Evolutionary conservation across 2,329 filamentous ascomycete genomes (phyloP), one percentile per base, ranked within the genome.

Genomic region (Cytospora schulzeri): DNA sequence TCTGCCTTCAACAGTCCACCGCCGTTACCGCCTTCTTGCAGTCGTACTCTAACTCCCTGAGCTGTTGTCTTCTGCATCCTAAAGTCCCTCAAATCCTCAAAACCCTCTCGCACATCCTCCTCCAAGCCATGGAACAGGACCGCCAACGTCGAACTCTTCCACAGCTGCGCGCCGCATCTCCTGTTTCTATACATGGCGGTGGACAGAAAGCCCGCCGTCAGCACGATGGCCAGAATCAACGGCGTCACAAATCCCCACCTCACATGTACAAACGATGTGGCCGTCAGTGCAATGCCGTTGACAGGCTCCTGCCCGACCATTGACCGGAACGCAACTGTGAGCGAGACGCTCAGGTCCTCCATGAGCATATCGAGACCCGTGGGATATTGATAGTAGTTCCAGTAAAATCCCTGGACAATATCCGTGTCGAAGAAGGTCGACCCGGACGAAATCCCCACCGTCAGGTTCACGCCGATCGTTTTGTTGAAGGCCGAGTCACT

Each of bases 351-450:
- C 26, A 75, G 69, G 65, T 77, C 76, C 33, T 63, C 62, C 68
- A 77, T 71, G n/a, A 76, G 70, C 68, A 75, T 71, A 57, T 74
- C 73, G 3, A 77, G 66, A 0, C 76, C 76, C 15, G 66, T 33
- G 1, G 69, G 66, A 52, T 77, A 77, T 60, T 77, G 69, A 69
- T 77, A 77, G 70, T 77, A 76, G 65, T 76, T 76, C 75, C 74
- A 76, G 69, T 77, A 78, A 57, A 78, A 77, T 2, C 75, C 75
- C 29, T 76, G 75, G 17, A 77, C 74, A 55, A 77, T 71, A 60
- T 78, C 76, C 1, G 72, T 74, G 60, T 75, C 74, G 66, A 75
- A 75, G 63, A 74, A 74, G 5, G 72, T 76, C 52, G 69, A 69
- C 15, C 74, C 73, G 9, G 68, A 71, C 2, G 73, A 72, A 33